A percentile compares a stretch with the other conserved stretches of the same genome.
These are phyloP conservation scores for Mycena metata DNA, from an alignment of 768 basidiomycete species.

Conservation along the genomic window DNA sequence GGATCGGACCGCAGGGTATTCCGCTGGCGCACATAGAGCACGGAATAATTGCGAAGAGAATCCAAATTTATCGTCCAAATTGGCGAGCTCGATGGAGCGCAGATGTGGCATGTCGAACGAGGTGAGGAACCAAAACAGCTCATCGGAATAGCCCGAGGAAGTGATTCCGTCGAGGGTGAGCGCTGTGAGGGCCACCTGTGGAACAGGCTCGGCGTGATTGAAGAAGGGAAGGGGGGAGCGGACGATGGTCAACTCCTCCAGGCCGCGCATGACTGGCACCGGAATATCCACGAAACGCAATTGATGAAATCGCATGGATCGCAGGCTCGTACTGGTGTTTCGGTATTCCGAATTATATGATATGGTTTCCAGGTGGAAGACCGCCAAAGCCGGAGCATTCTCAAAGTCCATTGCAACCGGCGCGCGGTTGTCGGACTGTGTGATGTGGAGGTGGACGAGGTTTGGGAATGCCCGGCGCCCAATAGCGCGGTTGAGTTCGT, in stretches of 20 bases:
- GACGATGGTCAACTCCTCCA: constrained; percentile 9
- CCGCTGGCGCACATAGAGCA: neutral
- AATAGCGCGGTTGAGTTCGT: constrained; percentile 3
- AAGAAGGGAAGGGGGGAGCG: constrained; percentile 20
- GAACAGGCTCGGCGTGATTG: neutral
- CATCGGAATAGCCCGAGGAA: neutral
- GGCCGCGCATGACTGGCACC: neutral
- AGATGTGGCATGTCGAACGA: constrained; percentile 26
- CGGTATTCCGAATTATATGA: constrained; percentile 9
- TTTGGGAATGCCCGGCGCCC: constrained; percentile 3
- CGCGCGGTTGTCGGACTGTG: constrained; percentile 15
- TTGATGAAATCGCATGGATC: neutral
- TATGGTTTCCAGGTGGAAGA: constrained; percentile 3
- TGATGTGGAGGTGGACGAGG: constrained; percentile 16
- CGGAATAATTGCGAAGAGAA: constrained; percentile 11
- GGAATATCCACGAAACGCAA: constrained; percentile 12
- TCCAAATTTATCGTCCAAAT: neutral
- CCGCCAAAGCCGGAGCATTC: constrained; percentile 5
- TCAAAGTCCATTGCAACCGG: constrained; percentile 3
- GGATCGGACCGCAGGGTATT: constrained; percentile 7
- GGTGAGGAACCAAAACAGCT: constrained; percentile 4
- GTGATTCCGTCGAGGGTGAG: constrained; percentile 22
- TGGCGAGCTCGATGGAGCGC: neutral
- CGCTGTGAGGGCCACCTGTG: constrained; percentile 8
- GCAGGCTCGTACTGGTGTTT: constrained; percentile 14